These are phyloP conservation scores for Panus rudis DNA, from an alignment of 768 basidiomycete species.

Conservation along the genomic window DNA sequence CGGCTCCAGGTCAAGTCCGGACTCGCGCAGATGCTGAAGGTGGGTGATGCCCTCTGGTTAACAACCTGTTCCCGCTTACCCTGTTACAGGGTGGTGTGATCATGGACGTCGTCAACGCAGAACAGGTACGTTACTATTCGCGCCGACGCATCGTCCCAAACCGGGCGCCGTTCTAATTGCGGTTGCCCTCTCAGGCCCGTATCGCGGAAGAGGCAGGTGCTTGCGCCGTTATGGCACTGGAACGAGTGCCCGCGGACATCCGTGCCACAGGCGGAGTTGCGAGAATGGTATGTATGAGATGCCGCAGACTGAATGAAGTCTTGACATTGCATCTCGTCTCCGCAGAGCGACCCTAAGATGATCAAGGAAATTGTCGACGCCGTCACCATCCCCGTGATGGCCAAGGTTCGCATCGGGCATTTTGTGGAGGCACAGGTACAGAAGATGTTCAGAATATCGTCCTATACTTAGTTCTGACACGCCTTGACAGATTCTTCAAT, in stretches of 20 bases:
- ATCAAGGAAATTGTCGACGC: conserved; percentile 94
- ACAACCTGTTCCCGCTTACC: conserved; percentile 2
- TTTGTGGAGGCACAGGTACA: conserved; percentile 90
- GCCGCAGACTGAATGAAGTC: conserved; percentile 1
- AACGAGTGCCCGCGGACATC: conserved; percentile 94
- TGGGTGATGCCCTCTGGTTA: conserved; percentile 23
- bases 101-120: conserved; percentile 91
- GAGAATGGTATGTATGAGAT: conserved; percentile 67
- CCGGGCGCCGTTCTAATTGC: neutral
- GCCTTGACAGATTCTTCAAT: conserved; percentile 72
- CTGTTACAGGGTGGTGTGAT: conserved; percentile 68
- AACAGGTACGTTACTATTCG: conserved; percentile 36
- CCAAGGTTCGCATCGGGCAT: conserved; percentile 93
- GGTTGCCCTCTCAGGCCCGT: conserved; percentile 52
- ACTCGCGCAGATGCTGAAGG: conserved; percentile 96
- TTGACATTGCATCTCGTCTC: too few species aligned
- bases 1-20: conserved; percentile 76
- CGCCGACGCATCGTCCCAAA: too few species aligned
- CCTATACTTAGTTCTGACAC: neutral
- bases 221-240: conserved; percentile 96
- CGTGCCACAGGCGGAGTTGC: conserved; percentile 89
- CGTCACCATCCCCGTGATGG: conserved; percentile 97
- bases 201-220: conserved; percentile 98
- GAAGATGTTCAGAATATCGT: neutral
- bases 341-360: conserved; percentile 89